A percentile compares a stretch with the other conserved stretches of the same genome.
These are phyloP conservation scores for Yamadazyma diddensiae DNA, from an alignment of 1,139 yeast genomes.

Conservation along the genomic window DNA sequence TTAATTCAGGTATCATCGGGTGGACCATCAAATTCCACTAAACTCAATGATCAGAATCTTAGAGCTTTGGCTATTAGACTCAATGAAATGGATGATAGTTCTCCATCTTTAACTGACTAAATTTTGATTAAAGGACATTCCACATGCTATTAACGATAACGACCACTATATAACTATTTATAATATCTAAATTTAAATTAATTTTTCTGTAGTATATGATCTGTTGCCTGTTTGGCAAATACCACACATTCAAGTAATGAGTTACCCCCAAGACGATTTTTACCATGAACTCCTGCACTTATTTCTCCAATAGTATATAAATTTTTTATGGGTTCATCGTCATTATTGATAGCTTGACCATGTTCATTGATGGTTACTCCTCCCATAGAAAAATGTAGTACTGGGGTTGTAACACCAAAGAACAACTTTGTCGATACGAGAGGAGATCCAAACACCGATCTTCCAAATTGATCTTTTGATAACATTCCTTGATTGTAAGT, in stretches of 20 bases:
- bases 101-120: conserved; percentile 7
- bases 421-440: conserved; percentile 17
- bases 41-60: conserved; percentile 29
- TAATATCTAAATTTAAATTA: too few species aligned
- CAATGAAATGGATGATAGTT: conserved; percentile 9
- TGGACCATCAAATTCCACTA: conserved; percentile 12
- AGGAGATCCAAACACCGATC: conserved; percentile 21
- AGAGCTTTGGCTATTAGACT: conserved; percentile 16
- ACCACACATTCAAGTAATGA: conserved; percentile 40
- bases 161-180: too few species aligned
- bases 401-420: conserved; percentile 38
- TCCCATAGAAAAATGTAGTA: conserved; percentile 40
- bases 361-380: conserved; percentile 29
- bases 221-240: conserved; percentile 26
- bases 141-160: too few species aligned
- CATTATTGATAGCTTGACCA: conserved; percentile 23
- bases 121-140: not conserved
- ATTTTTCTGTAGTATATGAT: conserved; percentile 3
- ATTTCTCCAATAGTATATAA: conserved; percentile 40
- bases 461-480: conserved; percentile 18
- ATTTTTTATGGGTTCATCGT: conserved; percentile 19
- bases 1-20: not conserved
- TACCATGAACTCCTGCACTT: conserved; percentile 40
- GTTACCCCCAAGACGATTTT: conserved; percentile 36
- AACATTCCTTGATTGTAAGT: conserved; percentile 13